Percentiles rank a stretch among this genome's conserved stretches.
Evolutionary conservation across 345 rosid species (phyloP).

Genomic region (Citrus glauca): DNA sequence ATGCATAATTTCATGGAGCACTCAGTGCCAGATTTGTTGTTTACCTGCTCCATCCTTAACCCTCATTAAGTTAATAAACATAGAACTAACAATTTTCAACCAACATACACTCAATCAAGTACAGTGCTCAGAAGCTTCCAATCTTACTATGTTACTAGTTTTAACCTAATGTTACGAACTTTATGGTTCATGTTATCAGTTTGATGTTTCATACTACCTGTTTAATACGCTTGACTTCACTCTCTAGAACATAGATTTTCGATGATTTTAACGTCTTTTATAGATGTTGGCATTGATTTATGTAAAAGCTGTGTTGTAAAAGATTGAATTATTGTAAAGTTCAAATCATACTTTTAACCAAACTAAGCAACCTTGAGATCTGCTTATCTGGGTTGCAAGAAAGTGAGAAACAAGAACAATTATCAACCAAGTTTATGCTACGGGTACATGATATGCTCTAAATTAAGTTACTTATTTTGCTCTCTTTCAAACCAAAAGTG

Average conservation of each 20-base stretch:
- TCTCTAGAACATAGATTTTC: background rate
- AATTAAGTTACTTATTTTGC: background rate
- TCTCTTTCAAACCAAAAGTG: background rate
- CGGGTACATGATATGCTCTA: background rate
- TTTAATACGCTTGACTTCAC: background rate
- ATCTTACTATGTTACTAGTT: too few relatives aligned
- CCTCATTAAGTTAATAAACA: too few relatives aligned
- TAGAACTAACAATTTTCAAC: too few relatives aligned
- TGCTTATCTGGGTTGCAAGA: background rate
- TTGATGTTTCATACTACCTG: background rate
- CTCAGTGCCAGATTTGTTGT: too few relatives aligned
- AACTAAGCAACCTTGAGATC: background rate
- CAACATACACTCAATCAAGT: too few relatives aligned
- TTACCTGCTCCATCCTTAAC: too few relatives aligned
- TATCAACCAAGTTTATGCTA: background rate
- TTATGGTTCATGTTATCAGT: background rate
- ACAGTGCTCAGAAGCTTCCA: too few relatives aligned
- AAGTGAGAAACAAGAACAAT: background rate
- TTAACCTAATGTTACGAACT: background rate
- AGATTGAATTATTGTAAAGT: background rate
- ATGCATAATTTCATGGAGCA: background rate
- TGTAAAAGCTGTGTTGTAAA: constrained; percentile 1
- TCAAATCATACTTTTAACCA: background rate
- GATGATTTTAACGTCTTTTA: background rate
- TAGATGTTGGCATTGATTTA: background rate